A percentile compares a stretch with the other conserved stretches of the same genome.
Evolutionary conservation across 768 basidiomycete genomes (phyloP).

Genomic region (Obba rivulosa): DNA sequence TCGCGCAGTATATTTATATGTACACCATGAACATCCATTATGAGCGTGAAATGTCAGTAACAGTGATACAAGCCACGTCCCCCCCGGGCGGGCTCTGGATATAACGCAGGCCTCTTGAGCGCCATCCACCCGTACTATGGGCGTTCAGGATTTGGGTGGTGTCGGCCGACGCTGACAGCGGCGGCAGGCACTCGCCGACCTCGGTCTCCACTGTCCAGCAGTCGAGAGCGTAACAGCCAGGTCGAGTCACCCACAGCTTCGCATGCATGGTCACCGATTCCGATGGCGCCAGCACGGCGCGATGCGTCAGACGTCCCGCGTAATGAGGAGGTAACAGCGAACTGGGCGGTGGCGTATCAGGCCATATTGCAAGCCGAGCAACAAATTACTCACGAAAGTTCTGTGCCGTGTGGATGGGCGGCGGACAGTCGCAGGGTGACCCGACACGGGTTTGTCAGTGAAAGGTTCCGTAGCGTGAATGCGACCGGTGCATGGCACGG

Average conservation of each 20-base stretch:
- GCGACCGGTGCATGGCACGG: constrained; percentile 47
- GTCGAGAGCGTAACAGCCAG: constrained; percentile 60
- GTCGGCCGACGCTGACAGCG: constrained; percentile 26
- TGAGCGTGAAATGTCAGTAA: constrained; percentile 22
- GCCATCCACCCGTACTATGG: constrained; percentile 21
- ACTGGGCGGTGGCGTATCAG: constrained; percentile 20
- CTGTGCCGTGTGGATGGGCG: constrained; percentile 13
- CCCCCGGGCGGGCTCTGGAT: constrained; percentile 30
- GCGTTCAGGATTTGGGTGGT: neutral
- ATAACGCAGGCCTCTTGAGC: constrained; percentile 33
- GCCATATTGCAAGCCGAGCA: neutral
- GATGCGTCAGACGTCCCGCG: constrained; percentile 61
- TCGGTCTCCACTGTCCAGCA: constrained; percentile 69
- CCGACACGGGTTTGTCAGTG: constrained; percentile 53
- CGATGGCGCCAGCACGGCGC: constrained; percentile 50
- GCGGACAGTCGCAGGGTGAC: constrained; percentile 48
- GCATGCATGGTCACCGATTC: constrained; percentile 39
- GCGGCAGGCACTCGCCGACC: constrained; percentile 38
- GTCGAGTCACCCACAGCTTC: constrained; percentile 53
- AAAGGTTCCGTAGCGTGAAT: constrained; percentile 67
- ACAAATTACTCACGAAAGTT: constrained; percentile 16
- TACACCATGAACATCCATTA: constrained; percentile 9
- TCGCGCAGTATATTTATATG: constrained; percentile 6
- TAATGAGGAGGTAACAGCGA: constrained; percentile 49
- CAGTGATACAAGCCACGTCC: constrained; percentile 28